phyloP scores from a whole-genome alignment of 2,329 filamentous ascomycete genomes.

The Penicillium digitatum region DNA sequence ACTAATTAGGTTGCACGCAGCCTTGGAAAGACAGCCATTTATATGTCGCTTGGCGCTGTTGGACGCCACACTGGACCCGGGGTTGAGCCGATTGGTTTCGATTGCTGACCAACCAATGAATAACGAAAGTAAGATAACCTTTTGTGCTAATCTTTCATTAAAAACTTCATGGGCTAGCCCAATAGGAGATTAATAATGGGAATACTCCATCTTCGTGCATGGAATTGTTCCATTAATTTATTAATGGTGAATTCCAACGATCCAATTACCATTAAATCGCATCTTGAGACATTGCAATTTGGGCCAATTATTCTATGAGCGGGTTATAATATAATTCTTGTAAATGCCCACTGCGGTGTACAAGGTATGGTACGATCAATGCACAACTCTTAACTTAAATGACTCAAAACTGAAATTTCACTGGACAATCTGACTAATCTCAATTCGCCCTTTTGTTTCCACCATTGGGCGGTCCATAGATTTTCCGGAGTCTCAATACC shows the following conservation, averaged over 20 bases:
- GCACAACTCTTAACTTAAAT: too few relatives aligned
- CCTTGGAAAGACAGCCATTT: background rate
- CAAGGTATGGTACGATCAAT: too few relatives aligned
- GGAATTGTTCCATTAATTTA: background rate
- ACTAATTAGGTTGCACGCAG: background rate
- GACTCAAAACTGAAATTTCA: too few relatives aligned
- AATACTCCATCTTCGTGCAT: background rate
- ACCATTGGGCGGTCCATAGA: too few relatives aligned
- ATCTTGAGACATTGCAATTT: background rate
- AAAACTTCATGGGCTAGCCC: background rate
- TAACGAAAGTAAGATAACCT: background rate
- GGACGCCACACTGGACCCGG: background rate
- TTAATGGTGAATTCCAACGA: too few relatives aligned
- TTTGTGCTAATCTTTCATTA: background rate
- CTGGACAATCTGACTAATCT: too few relatives aligned
- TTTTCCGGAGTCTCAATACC: too few relatives aligned
- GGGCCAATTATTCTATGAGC: background rate
- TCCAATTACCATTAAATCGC: too few relatives aligned
- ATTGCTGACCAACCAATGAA: background rate
- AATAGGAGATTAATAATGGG: background rate
- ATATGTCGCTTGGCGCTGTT: background rate
- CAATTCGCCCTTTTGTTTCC: too few relatives aligned
- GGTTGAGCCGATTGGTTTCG: background rate
- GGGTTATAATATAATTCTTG: background rate
- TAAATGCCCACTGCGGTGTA: too few relatives aligned